phyloP scores from a whole-genome alignment of 345 rosid species.

The Atalantia buxifolia region DNA sequence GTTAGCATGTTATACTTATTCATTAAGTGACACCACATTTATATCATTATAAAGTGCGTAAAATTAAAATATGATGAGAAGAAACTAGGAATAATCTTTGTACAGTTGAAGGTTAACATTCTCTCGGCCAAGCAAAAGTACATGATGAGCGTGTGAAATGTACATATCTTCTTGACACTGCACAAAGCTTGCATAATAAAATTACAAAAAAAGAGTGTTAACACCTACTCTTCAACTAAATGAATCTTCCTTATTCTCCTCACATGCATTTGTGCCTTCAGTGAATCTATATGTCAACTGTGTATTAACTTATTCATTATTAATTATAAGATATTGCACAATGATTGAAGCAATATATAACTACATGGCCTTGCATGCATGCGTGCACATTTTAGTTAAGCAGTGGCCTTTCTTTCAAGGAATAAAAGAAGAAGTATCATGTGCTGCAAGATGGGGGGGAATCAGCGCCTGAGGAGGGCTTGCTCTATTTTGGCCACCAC shows the following conservation, averaged over 20 bases:
- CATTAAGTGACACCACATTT: too few relatives aligned
- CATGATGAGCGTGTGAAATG: slow-evolving; percentile 4
- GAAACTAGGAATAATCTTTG: slow-evolving; percentile 15
- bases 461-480: slow-evolving; percentile 39
- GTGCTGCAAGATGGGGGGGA: slow-evolving; percentile 54
- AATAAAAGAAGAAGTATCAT: slow-evolving; percentile 59
- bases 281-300: neutral
- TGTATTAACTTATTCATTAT: slow-evolving; percentile 5
- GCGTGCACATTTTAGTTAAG: neutral
- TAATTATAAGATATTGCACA: neutral
- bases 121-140: neutral
- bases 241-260: slow-evolving; percentile 17
- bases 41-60: too few relatives aligned
- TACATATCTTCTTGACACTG: slow-evolving; percentile 15
- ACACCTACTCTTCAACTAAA: neutral
- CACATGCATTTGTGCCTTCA: neutral
- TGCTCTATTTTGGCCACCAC: slow-evolving; percentile 41
- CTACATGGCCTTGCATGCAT: too few relatives aligned
- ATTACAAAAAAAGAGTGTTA: neutral
- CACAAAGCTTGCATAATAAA: slow-evolving; percentile 18
- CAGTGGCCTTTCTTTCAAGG: slow-evolving; percentile 29
- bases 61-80: too few relatives aligned
- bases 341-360: neutral
- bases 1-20: too few relatives aligned
- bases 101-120: slow-evolving; percentile 29